Percentiles rank a stretch among this genome's conserved stretches.
Evolutionary conservation across 2,329 filamentous ascomycete genomes (phyloP).

Genomic region (Zymoseptoria brevis): DNA sequence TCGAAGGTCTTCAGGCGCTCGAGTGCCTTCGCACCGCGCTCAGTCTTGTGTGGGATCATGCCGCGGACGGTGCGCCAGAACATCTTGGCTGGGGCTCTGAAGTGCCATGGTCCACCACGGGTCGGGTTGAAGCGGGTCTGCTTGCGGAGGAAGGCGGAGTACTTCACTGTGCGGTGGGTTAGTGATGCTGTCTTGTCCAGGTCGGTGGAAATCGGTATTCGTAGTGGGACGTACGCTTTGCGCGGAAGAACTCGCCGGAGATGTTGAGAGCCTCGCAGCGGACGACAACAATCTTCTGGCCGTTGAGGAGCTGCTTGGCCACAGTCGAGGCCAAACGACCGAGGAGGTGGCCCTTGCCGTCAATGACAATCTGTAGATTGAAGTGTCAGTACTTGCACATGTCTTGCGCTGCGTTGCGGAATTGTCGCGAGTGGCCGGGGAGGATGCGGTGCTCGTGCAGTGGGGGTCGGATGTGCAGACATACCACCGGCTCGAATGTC

Average conservation of each 20-base stretch:
- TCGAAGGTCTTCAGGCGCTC: conserved; percentile 99
- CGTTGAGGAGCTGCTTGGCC: conserved; percentile 97
- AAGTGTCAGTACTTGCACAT: conserved; percentile 1
- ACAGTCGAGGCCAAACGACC: conserved; percentile 97
- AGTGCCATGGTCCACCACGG: conserved; percentile 99
- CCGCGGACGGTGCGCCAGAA: conserved; percentile 99
- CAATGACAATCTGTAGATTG: conserved; percentile 75
- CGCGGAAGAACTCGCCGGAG: conserved; percentile 99
- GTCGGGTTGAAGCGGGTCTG: conserved; percentile 99
- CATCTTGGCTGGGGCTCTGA: conserved; percentile 97
- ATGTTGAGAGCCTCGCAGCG: conserved; percentile 99
- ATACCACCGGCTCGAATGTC: conserved; percentile 58
- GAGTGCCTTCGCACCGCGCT: conserved; percentile 89
- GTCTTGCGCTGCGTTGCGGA: not conserved
- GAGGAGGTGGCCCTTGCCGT: conserved; percentile 99
- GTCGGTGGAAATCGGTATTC: not conserved
- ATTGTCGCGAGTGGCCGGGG: not conserved
- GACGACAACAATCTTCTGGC: conserved; percentile 98
- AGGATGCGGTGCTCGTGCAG: not conserved
- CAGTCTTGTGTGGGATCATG: conserved; percentile 99
- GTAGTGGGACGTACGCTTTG: conserved; percentile 79
- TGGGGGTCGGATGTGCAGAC: not conserved
- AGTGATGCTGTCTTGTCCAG: conserved; percentile 2
- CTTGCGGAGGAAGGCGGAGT: conserved; percentile 99
- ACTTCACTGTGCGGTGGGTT: conserved; percentile 71